These are phyloP conservation scores for Pseudocercospora vitis DNA, from an alignment of 2,329 filamentous ascomycete genomes.

Conservation along the genomic window DNA sequence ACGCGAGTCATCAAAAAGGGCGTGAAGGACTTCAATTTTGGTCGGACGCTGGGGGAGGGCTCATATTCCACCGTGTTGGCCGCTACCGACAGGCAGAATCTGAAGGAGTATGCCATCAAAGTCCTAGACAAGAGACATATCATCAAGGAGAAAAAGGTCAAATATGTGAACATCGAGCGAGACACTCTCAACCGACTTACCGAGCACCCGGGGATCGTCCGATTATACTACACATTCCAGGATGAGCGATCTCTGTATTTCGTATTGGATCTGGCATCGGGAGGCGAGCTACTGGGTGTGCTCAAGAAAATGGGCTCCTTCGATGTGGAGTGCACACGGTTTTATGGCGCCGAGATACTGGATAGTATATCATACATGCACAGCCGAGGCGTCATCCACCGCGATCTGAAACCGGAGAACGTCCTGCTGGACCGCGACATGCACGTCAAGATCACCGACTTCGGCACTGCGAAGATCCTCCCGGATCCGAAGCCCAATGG, in stretches of 20 bases:
- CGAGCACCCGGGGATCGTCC: conserved; percentile 93
- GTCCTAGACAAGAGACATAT: conserved; percentile 98
- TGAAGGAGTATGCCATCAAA: conserved; percentile 97
- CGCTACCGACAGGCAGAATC: conserved; percentile 86
- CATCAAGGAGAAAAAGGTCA: conserved; percentile 99
- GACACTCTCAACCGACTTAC: conserved; percentile 94
- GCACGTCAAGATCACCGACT: conserved; percentile 98
- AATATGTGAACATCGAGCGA: conserved; percentile 99
- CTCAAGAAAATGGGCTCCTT: conserved; percentile 94
- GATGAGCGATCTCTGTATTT: conserved; percentile 96
- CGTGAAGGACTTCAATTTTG: conserved; percentile 94
- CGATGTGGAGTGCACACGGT: conserved; percentile 88
- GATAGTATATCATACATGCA: conserved; percentile 99
- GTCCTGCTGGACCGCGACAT: conserved; percentile 92
- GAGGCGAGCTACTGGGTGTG: conserved; percentile 87
- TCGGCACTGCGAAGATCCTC: conserved; percentile 94
- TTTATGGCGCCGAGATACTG: conserved; percentile 93
- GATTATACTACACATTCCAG: conserved; percentile 97
- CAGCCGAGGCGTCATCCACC: conserved; percentile 89
- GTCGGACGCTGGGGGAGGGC: conserved; percentile 84
- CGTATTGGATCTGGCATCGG: conserved; percentile 88
- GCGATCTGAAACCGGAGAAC: conserved; percentile 95
- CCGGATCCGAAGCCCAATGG: conserved; percentile 50
- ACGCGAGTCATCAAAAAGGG: conserved; percentile 90
- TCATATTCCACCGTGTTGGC: conserved; percentile 96